Base-by-base conservation (phyloP, 345 rosid species). In the Salix exigua region DNA sequence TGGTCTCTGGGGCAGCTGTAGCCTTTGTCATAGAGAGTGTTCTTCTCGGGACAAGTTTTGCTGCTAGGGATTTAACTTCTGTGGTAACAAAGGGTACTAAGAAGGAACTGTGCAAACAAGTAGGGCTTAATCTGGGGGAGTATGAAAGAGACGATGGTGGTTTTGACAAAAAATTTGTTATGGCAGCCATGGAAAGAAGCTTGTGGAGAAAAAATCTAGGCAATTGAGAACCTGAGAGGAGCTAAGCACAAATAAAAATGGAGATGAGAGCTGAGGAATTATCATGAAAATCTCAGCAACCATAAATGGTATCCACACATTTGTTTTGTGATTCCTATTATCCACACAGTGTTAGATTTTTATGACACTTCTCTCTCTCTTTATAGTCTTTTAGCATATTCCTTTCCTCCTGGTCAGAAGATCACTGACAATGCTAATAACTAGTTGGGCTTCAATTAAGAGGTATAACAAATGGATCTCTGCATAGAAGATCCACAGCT, bases 151-250 rank as follows among this genome's bases (percentile, higher is more conserved):
- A 75, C 14, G 86, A 50, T 12, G 85, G 83, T 18, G 92, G 88
- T 69, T 86, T 92, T 26, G 89, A 64, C 33, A 87, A 81, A 84
- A 85, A 84, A 82, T 83, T 86, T 14, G 92, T 70, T 70, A 88
- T 63, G 25, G 85, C 46, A 81, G 97, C 93, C 90, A 85, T 88
- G 64, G 90, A 73, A 33, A 17, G 11, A 28, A 53, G 53, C 18
- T 35, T 7, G 28, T 1, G 2, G 70, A 63, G 65, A 58, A 33
- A 5, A 64, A 19, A 8, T 28, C 31, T 7, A 12, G 53, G 44
- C 28, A 68, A 58, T 58, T 12, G 73, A 11, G 25, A 66, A 35
- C 33, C 23, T 10, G 13, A 17, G 53, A 40, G 58, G 19, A 42
- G 17, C 67, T 13, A 63, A 31, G 30, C 5, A n/a, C 44, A n/a